Evolutionary conservation across 2,329 filamentous ascomycete genomes (phyloP).

Genomic region (Pseudovirgaria hyperparasitica): DNA sequence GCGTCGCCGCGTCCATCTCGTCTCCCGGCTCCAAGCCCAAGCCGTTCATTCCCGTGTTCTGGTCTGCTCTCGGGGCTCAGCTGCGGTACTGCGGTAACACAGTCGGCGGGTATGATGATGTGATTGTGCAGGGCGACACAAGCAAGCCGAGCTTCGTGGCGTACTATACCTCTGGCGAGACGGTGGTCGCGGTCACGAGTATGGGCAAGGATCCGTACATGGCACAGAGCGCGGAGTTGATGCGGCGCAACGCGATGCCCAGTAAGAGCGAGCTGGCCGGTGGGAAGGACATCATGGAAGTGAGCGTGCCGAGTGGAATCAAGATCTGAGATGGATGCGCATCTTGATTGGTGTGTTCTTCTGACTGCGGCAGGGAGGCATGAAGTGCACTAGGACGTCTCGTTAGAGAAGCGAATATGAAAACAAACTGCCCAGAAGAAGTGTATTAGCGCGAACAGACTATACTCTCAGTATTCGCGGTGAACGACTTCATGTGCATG

Average conservation of each 20-base stretch:
- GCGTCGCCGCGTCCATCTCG: constrained; percentile 65
- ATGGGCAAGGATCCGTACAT: constrained; percentile 87
- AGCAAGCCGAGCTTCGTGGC: constrained; percentile 69
- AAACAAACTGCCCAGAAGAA: too few species aligned
- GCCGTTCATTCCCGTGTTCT: constrained; percentile 86
- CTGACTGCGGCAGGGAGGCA: too few species aligned
- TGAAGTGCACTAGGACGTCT: too few species aligned
- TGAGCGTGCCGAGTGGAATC: constrained; percentile 31
- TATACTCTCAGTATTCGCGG: too few species aligned
- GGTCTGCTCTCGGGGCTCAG: constrained; percentile 84
- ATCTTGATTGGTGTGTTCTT: neutral
- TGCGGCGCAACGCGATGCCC: constrained; percentile 72
- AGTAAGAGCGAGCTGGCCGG: constrained; percentile 62
- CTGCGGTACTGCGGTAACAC: constrained; percentile 91
- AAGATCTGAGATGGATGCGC: constrained; percentile 21
- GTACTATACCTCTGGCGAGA: constrained; percentile 79
- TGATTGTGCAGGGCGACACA: constrained; percentile 64
- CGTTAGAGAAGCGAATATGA: too few species aligned
- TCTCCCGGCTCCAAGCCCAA: constrained; percentile 49
- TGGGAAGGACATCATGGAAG: constrained; percentile 38
- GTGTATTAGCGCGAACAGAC: too few species aligned
- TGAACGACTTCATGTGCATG: too few species aligned
- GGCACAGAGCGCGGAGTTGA: constrained; percentile 70
- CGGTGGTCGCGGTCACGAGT: constrained; percentile 76
- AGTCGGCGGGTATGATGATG: constrained; percentile 67